Base-by-base conservation (phyloP, 1,284 basidiomycete genomes). In the Malassezia yamatoensis region DNA sequence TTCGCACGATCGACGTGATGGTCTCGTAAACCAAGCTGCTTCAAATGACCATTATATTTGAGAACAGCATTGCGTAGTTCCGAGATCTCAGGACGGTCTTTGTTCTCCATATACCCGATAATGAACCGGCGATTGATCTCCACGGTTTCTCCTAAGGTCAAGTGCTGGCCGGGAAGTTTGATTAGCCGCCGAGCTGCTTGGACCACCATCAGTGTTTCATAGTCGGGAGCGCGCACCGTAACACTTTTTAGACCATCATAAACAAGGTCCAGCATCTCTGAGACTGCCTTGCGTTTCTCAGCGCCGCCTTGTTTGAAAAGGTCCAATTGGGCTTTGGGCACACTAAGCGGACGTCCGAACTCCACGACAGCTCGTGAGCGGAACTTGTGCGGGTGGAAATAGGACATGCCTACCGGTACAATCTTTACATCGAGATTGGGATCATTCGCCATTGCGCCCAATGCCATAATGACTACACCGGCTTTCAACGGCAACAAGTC, bases 221-320 rank as follows among this genome's bases (percentile, higher is more conserved):
- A 98, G 76, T 99, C 94, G 1, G 94, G 90, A 9, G 93, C 90
- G 53, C 91, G 81, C 42, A 98, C 83, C 0, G 94, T 99, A 42
- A 98, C 94, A 1, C 90, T 91, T 78, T 96, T 96, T 65, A 99
- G 79, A n/a, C 84, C 88, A 71, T 96, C 88, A 70, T 94, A 96
- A 56, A 96, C 86, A 55, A 94, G 79, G 66, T 96, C 87, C 62
- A 99, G 81, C 67, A 96, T 83, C 72, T 88, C 86, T 9, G 84
- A 81, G 43, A 93, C 89, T 0, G 94, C 93, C 66, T 91, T 86
- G 60, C 89, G 81, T 78, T 98, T 99, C 70, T 86, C 82, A 32
- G 80, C 77, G 7, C 93, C 93, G 16, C 94, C 94, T 65, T 85
- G 80, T 69, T 89, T 88, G 78, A 93, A 99, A 81, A 87, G 85